Evolutionary conservation across 2,329 filamentous ascomycete species (phyloP), one percentile per base, ranked within the genome.

Genomic region (Paracorniculantispora psalliotae): DNA sequence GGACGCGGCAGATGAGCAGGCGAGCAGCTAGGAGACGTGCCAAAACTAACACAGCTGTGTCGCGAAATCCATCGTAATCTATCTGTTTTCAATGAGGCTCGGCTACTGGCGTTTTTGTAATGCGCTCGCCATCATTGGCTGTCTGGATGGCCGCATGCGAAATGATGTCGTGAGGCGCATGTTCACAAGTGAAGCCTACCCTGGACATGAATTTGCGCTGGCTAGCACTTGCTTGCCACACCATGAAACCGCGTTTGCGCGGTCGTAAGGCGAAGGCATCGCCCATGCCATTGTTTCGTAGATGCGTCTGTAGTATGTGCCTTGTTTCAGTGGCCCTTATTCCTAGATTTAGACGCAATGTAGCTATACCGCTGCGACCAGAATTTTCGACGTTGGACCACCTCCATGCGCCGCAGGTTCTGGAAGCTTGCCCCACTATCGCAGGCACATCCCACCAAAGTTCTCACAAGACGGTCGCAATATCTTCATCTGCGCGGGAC

Each of bases 391-490:
- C 4, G 33, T 15, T 39, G 5, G 21, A 54, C 51, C 51, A n/a
- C 52, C 41, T 55, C 52, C 41, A 39, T 35, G n/a, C 0, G 2
- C n/a, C 5, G 26, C 19, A 43, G 8, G 19, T 25, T 35, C 23
- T 57, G 1, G 21, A 30, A 19, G 30, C 10, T 4, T 8, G 55
- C 55, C 55, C 55, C 55, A 57, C 55, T 44, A 57, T 30, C 4
- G 3, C 6, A n/a, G 17, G 50, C 46, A 47, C 55, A 46, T 57
- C 55, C 55, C 55, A 51, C 55, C 55, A 57, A 44, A 41, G 17
- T 19, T 50, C 26, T 19, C 5, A 10, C 26, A n/a, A 23, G 35
- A 50, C n/a, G 4, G 9, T 17, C 17, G 25, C 55, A 57, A 23
- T 17, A 50, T 30, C 9, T 10, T 35, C 12, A 25, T 19, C 8